A percentile compares a stretch with the other conserved stretches of the same genome.
phyloP scores from a whole-genome alignment of 257 asterid species.

The Lycium ferocissimum region DNA sequence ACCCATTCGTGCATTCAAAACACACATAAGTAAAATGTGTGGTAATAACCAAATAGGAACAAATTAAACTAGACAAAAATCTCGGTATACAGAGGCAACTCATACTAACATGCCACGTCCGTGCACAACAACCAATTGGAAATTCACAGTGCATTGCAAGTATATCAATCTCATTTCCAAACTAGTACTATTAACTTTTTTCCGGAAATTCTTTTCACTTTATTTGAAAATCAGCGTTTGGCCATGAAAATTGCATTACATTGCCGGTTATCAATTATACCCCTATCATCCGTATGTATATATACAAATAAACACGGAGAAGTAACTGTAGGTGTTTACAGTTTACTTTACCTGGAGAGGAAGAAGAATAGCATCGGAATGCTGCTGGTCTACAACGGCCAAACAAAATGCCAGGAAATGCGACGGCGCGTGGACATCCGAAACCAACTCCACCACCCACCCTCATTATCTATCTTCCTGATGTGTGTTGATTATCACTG shows the following conservation, averaged over 20 bases:
- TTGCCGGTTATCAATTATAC: no score
- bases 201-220: no score
- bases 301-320: not conserved
- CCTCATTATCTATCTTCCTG: constrained; percentile 55
- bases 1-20: not conserved
- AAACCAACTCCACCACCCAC: constrained; percentile 67
- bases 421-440: constrained; percentile 86
- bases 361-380: constrained; percentile 74
- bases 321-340: not conserved
- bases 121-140: not conserved
- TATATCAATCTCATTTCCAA: not conserved
- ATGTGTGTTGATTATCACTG: not conserved
- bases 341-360: constrained; percentile 56
- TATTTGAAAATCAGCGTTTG: no score
- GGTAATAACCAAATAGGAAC: not conserved
- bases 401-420: constrained; percentile 51
- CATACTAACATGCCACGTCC: not conserved
- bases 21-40: not conserved
- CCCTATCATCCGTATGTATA: not conserved
- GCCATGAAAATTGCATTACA: no score
- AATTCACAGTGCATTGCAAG: not conserved
- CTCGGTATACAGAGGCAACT: not conserved
- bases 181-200: not conserved
- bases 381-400: constrained; percentile 50
- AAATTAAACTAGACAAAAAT: not conserved